Evolutionary conservation across 2,329 filamentous ascomycete genomes (phyloP), one percentile per base, ranked within the genome.

Genomic region (Dryadomyces quercivorus): DNA sequence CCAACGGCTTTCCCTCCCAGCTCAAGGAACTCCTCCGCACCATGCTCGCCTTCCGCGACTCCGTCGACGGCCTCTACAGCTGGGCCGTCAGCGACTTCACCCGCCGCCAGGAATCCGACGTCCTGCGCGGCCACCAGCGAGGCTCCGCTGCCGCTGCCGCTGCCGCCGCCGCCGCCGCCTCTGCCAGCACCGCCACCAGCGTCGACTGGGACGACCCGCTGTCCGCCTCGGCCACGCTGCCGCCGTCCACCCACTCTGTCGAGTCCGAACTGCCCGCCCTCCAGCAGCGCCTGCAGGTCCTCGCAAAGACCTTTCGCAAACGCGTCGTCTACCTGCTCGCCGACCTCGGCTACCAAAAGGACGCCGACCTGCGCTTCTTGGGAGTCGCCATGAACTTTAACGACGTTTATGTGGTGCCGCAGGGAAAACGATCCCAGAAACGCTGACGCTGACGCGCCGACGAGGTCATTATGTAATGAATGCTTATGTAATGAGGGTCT

Each of bases 341-440:
- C 15, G 94, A 98, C 67, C 69, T 98, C 59, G 86, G 89, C 9
- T 92, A 94, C 70, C 92, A 97, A 69, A 85, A 90, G 1, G 93
- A 98, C 67, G 84, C 91, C 52, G 93, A 98, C 67, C 88, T 98
- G 83, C 79, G 92, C 54, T 97, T 97, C 74, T 72, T 98, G 60
- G 93, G 89, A 43, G 90, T 97, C 49, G 88, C 93, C 44, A 97
- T 98, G 89, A 98, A 97, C 70, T 98, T 97, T 70, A 98, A 98
- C 69, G 92, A 97, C 66, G 87, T 95, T 26, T 97, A 97, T 69
- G 81, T 88, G 69, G 57, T 61, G 34, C 58, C 56, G 31, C 59
- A 57, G 43, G 57, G 58, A 16, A 57, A 57, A 50, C 56, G 57
- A 31, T 55, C 57, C 26, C 21, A 50, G 22, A 55, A 59, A 50